phyloP scores from a whole-genome alignment of 2,329 filamentous ascomycete genomes.

The Aureobasidium namibiae region DNA sequence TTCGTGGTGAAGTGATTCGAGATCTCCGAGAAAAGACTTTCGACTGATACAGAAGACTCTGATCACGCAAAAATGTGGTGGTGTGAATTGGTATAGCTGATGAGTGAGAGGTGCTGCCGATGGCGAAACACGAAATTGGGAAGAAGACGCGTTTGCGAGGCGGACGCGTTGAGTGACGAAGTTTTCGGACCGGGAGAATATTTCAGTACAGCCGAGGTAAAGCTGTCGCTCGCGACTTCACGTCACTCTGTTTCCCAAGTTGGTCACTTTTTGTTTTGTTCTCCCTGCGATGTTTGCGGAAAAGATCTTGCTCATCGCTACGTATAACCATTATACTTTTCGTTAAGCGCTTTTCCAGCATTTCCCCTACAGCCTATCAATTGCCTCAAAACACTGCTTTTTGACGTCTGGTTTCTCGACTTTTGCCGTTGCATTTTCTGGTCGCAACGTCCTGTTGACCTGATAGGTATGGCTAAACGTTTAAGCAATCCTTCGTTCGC shows the following conservation, averaged over 20 bases:
- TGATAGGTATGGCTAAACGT: background rate
- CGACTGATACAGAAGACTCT: background rate
- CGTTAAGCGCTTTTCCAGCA: background rate
- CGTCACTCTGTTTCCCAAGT: background rate
- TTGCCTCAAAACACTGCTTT: background rate
- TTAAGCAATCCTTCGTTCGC: conserved; percentile 2
- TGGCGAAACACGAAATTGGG: background rate
- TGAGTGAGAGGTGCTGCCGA: background rate
- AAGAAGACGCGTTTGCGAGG: background rate
- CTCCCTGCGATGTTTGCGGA: background rate
- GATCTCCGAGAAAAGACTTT: background rate
- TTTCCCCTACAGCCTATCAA: background rate
- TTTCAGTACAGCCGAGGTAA: background rate
- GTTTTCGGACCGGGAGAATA: background rate
- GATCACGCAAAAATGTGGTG: background rate
- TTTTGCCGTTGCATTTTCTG: background rate
- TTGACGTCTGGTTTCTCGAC: background rate
- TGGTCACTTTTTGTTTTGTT: background rate
- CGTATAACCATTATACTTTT: background rate
- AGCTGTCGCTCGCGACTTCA: background rate
- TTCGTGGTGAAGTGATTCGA: background rate
- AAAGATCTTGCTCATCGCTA: background rate
- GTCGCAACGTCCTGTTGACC: background rate
- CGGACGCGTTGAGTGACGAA: conserved; percentile 7
- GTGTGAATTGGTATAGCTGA: background rate